These are phyloP conservation scores for Candida glucosophila DNA, from an alignment of 1,139 yeast genomes.

Conservation along the genomic window DNA sequence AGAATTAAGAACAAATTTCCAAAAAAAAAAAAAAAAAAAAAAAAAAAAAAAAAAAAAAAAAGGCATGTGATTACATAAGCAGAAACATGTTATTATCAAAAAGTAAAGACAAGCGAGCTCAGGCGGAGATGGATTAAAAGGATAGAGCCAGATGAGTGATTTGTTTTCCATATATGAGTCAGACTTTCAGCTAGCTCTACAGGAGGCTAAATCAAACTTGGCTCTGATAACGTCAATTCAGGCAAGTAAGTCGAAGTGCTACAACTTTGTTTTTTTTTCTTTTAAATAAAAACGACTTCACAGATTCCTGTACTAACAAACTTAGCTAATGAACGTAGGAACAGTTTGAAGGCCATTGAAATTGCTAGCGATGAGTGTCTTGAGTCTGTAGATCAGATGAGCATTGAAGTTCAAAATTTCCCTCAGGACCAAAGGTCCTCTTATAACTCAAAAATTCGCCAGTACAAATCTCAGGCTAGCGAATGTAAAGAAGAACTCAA, in stretches of 20 bases:
- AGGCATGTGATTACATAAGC: no score
- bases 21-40: no score
- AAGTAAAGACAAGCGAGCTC: no score
- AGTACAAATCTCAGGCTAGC: slow-evolving; percentile 55
- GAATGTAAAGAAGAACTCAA: slow-evolving; percentile 45
- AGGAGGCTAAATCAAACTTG: slow-evolving; percentile 62
- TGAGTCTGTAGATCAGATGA: slow-evolving; percentile 74
- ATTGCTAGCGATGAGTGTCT: slow-evolving; percentile 68
- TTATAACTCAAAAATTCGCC: slow-evolving; percentile 64
- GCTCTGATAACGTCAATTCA: slow-evolving; percentile 45
- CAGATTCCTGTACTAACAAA: slow-evolving; percentile 13
- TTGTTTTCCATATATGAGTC: slow-evolving; percentile 63
- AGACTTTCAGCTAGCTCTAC: slow-evolving; percentile 64
- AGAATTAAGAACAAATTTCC: no score
- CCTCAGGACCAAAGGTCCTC: slow-evolving; percentile 64
- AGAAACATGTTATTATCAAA: no score
- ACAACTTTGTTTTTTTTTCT: no score
- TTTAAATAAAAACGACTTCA: slow-evolving; percentile 1
- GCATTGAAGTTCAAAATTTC: slow-evolving; percentile 70
- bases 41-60: no score
- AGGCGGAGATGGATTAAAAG: no score
- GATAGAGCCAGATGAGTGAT: slow-evolving; percentile 58
- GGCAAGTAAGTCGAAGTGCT: slow-evolving; percentile 38
- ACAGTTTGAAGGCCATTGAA: slow-evolving; percentile 52
- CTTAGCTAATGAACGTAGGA: slow-evolving; percentile 37